phyloP scores from a whole-genome alignment of 2,329 filamentous ascomycete species.

The Cadophora sp. region DNA sequence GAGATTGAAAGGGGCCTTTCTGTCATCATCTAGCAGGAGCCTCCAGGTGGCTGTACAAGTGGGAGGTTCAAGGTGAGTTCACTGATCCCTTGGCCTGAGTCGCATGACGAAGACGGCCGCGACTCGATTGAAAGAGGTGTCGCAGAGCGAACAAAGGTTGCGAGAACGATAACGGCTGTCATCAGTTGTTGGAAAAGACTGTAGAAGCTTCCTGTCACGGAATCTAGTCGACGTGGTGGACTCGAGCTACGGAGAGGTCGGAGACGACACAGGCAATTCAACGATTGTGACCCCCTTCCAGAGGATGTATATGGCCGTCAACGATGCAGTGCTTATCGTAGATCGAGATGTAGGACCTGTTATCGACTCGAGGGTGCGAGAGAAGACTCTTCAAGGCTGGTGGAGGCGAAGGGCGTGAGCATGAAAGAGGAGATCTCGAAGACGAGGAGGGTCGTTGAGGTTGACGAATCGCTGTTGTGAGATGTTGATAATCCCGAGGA shows the following conservation, averaged over 20 bases:
- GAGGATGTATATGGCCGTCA: conserved; percentile 10
- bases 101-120: conserved; percentile 47
- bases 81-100: conserved; percentile 45
- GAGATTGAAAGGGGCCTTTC: conserved; percentile 46
- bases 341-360: conserved; percentile 3
- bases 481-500: conserved; percentile 1
- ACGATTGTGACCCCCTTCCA: conserved; percentile 8
- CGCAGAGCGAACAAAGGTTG: conserved; percentile 38
- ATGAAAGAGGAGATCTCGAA: conserved; percentile 18
- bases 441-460: conserved; percentile 6
- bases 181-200: conserved; percentile 37
- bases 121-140: conserved; percentile 42
- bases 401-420: conserved; percentile 23
- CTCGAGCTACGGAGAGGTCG: conserved; percentile 24
- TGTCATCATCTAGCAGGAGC: conserved; percentile 48
- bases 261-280: conserved; percentile 3
- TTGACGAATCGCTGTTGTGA: conserved; percentile 13
- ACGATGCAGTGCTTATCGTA: neutral
- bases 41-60: conserved; percentile 43
- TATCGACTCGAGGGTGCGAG: conserved; percentile 20
- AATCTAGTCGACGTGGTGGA: conserved; percentile 26
- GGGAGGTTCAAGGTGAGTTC: conserved; percentile 44
- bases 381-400: conserved; percentile 27
- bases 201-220: conserved; percentile 19
- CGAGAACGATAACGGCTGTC: conserved; percentile 34